Evolutionary conservation across 2,329 filamentous ascomycete species (phyloP).

Genomic region (Apiospora malaysiana): DNA sequence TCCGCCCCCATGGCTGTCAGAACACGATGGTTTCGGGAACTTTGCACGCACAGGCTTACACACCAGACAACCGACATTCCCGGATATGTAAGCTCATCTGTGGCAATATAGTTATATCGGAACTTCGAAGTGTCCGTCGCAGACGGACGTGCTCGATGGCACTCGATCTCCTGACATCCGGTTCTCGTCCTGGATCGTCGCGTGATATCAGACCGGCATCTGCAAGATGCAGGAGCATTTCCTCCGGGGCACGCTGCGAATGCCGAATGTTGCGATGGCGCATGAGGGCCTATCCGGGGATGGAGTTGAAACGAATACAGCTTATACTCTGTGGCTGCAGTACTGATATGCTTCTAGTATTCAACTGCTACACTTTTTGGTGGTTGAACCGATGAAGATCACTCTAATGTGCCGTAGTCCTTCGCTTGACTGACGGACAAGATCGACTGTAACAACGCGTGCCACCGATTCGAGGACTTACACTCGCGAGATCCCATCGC

Average conservation of each 20-base stretch:
- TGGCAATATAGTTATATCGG: background rate
- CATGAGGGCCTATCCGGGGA: background rate
- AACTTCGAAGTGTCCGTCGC: background rate
- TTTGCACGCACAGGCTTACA: background rate
- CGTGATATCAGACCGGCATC: background rate
- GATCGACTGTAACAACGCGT: background rate
- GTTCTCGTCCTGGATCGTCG: background rate
- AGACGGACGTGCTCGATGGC: constrained; percentile 3
- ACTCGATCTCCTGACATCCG: background rate
- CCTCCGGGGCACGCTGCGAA: background rate
- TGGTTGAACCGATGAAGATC: background rate
- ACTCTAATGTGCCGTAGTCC: background rate
- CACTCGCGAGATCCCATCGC: background rate
- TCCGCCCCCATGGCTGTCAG: background rate
- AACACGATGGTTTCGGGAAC: constrained; percentile 13
- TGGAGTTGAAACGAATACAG: background rate
- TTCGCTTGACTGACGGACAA: background rate
- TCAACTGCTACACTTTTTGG: no score
- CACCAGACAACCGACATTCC: background rate
- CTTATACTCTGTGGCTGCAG: background rate
- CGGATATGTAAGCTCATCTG: background rate
- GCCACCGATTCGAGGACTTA: background rate
- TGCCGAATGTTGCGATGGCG: background rate
- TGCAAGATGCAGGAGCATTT: background rate
- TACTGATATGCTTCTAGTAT: no score